Conservation (phyloP, 1,139 yeast genomes). For the Yamadazyma taylorii region DNA sequence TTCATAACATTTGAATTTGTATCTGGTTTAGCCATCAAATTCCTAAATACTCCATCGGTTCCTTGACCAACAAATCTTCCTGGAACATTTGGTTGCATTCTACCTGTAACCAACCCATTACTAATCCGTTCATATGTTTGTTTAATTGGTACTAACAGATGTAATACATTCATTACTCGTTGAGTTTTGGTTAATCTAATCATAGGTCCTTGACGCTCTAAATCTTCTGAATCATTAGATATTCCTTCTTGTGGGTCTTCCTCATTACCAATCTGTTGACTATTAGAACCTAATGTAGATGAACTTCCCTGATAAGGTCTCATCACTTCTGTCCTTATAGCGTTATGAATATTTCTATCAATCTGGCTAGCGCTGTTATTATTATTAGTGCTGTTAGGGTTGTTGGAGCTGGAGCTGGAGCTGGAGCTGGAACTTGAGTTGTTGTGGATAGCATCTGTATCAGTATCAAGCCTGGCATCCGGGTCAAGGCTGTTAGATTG, state of each 20-base stretch:
- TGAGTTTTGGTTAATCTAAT: constrained; percentile 26
- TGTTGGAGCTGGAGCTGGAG: no score
- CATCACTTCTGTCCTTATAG: constrained; percentile 11
- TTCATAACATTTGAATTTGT: constrained; percentile 40
- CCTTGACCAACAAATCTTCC: constrained; percentile 55
- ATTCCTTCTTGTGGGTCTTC: background rate
- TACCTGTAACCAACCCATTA: constrained; percentile 45
- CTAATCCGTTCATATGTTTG: constrained; percentile 47
- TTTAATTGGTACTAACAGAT: constrained; percentile 38
- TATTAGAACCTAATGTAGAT: constrained; percentile 1
- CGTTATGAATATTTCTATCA: constrained; percentile 18
- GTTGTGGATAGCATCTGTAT: background rate
- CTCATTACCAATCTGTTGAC: background rate
- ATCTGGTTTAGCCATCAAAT: constrained; percentile 84
- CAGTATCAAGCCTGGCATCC: constrained; percentile 7
- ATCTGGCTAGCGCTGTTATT: constrained; percentile 16
- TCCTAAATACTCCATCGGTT: constrained; percentile 90
- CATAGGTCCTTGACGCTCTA: constrained; percentile 23
- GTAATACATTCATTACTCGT: constrained; percentile 33
- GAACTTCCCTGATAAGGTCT: no score
- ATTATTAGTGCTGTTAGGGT: no score
- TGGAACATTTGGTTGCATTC: constrained; percentile 46
- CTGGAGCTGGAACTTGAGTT: no score
- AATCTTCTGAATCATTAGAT: constrained; percentile 7
- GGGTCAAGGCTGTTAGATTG: constrained; percentile 6